Evolutionary conservation across 2,329 filamentous ascomycete species (phyloP), one percentile per base, ranked within the genome.

Genomic region (Pyrenophora seminiperda): DNA sequence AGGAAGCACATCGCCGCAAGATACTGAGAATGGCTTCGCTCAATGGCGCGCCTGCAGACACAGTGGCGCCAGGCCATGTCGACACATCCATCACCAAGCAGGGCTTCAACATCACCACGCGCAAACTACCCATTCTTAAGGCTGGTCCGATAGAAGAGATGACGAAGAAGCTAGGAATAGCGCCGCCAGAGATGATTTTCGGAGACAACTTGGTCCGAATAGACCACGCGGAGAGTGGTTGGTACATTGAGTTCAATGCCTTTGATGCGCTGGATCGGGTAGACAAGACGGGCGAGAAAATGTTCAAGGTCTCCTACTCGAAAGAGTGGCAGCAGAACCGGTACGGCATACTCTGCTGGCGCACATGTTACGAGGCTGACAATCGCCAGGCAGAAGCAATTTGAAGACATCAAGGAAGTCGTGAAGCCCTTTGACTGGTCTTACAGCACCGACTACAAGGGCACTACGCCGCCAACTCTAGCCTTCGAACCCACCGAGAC

Each of bases 371-470:
- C 34, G n/a, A 15, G 20, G 32, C 54, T 66, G 40, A 67, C 49
- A 2, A 6, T 15, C 7, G 17, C 9, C 54, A 91, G 91, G 72
- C 85, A 87, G 72, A 89, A 89, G 63, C 88, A 89, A 41, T 89
- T 91, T 58, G 83, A 88, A 64, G 90, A 88, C 47, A 96, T 99
- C 71, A 91, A 90, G 69, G 91, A 97, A 70, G 87, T 97, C 19
- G 90, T 99, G 46, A 92, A 92, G 76, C 92, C 93, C 3, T 99
- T 95, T 72, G 94, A 99, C 76, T 99, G 94, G 94, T 96, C 91
- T 55, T 99, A 97, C 76, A 94, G 86, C 59, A 96, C 93, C 29
- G 82, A 87, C 60, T 99, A 96, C 75, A 82, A 81, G 48, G 94
- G 94, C 41, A 90, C 88, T 3, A 75, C 87, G 7, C 65, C 66